phyloP scores from a whole-genome alignment of 345 rosid genomes.

The Populus davidiana region DNA sequence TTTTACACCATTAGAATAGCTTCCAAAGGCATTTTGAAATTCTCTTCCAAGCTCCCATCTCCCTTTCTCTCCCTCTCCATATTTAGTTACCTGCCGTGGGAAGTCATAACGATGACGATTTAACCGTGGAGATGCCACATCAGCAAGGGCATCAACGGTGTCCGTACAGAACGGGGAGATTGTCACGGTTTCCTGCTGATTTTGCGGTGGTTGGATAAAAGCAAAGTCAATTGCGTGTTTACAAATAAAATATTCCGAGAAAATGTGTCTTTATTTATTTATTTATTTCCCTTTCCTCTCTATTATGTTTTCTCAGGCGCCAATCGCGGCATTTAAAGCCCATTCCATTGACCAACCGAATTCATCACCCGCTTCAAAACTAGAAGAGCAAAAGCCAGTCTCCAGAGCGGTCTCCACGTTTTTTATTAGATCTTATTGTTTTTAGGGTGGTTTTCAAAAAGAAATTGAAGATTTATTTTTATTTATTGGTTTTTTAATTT shows the following conservation, averaged over 20 bases:
- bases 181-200: conserved; percentile 47
- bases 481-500: neutral
- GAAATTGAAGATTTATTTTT: neutral
- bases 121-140: conserved; percentile 20
- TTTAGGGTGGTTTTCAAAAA: neutral
- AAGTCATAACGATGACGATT: conserved; percentile 4
- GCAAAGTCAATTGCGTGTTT: conserved; percentile 4
- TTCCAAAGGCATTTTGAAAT: no score
- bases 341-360: conserved; percentile 16
- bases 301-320: conserved; percentile 34
- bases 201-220: conserved; percentile 33
- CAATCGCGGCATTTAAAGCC: conserved; percentile 57
- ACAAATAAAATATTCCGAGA: neutral
- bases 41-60: neutral
- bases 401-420: neutral
- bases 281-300: neutral
- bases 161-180: conserved; percentile 11
- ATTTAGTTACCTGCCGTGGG: neutral
- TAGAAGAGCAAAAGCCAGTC: neutral
- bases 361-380: neutral
- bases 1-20: no score
- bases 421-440: neutral
- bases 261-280: neutral
- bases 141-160: conserved; percentile 2
- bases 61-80: neutral